Base-by-base conservation (phyloP, 2,329 filamentous ascomycete genomes). In the Aspergillus pseudoterreus region DNA sequence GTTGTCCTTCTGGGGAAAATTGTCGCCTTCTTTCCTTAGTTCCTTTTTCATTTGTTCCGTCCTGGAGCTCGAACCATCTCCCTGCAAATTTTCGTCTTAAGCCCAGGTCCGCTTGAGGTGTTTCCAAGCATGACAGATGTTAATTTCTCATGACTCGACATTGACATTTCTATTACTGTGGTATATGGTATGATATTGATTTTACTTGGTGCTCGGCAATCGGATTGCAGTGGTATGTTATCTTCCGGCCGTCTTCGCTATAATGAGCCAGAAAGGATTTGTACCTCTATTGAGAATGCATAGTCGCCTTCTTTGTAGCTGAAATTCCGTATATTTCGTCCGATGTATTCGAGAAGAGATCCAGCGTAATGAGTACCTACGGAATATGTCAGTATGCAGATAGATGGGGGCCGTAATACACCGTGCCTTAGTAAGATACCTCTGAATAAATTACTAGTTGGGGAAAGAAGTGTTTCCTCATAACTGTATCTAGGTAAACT, bases 1-100 rank as follows among this genome's bases (percentile, higher is more conserved):
- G 52, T 55, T 57, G 42, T 57, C 58, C 60, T 52, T 54, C 52
- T 49, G 53, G 56, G 59, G 53, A 52, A 63, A 60, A 57, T 55
- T 50, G 43, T 43, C 27, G 36, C 55, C 46, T 52, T 49, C 39
- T n/a, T 55, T 49, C 47, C 41, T 44, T 27, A 14, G 19, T 47
- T 43, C 8, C 36, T 3, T 51, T 39, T 21, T 12, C 8, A 19
- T 50, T 11, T 22, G 24, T 42, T 15, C 6, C n/a, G n/a, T 22
- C 21, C 36, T 38, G 22, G 32, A 6, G 12, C 32, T 46, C 11
- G 14, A 12, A 4, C 17, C 19, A 42, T 42, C 39, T 42, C 19
- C 39, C 39, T 42, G 39, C 35, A n/a, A n/a, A n/a, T 17, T 38
- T n/a, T 38, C 35, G 14, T 38, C 14, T 38, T 11, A 38, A 8